These are phyloP conservation scores for Agroathelia rolfsii DNA, from an alignment of 1,284 basidiomycete species.

Conservation along the genomic window DNA sequence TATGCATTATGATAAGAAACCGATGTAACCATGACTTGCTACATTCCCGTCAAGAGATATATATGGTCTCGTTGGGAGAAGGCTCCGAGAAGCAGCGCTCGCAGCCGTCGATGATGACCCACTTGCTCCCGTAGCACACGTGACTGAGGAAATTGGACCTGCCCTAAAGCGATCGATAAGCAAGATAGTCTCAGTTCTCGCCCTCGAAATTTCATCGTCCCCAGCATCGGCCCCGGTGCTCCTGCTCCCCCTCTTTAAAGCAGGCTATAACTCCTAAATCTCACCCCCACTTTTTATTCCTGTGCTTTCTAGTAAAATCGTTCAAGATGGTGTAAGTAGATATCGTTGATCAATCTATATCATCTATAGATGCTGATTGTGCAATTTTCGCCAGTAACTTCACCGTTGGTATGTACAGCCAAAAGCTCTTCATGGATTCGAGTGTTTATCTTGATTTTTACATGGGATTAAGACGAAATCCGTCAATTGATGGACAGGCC, in stretches of 20 bases:
- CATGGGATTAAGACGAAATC: conserved; percentile 62
- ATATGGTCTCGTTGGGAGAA: no score
- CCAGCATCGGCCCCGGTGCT: conserved; percentile 14
- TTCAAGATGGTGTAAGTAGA: conserved; percentile 67
- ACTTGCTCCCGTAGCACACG: no score
- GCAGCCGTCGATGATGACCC: no score
- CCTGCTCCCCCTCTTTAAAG: conserved; percentile 6
- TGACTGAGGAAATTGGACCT: no score
- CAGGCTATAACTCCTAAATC: conserved; percentile 12
- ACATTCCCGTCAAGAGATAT: no score
- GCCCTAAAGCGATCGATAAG: conserved; percentile 27
- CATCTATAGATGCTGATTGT: conserved; percentile 24
- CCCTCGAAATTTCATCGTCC: conserved; percentile 10
- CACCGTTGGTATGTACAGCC: conserved; percentile 61
- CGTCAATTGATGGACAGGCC: conserved; percentile 83
- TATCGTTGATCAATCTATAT: conserved; percentile 9
- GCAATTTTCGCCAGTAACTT: conserved; percentile 56
- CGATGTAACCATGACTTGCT: no score
- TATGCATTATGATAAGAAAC: no score
- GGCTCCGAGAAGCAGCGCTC: no score
- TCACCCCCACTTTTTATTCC: conserved; percentile 15
- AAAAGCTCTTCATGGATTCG: conserved; percentile 7
- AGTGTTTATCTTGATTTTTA: conserved; percentile 7
- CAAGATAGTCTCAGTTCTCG: conserved; percentile 7
- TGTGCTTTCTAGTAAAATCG: conserved; percentile 30